phyloP scores from a whole-genome alignment of 75 land plant species.

The Picea glauca region DNA sequence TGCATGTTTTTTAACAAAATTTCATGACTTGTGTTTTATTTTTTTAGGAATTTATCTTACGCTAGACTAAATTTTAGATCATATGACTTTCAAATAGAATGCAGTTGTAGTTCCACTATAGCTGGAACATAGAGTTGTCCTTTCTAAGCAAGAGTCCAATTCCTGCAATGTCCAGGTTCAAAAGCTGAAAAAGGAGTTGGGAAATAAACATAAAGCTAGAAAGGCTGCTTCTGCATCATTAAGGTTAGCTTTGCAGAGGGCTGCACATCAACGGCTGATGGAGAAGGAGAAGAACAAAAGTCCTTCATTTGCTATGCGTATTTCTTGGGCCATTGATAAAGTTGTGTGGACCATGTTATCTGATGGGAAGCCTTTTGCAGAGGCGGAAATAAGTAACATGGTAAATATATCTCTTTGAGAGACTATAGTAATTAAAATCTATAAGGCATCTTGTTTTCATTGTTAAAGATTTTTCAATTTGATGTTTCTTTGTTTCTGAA shows the following conservation, averaged over 20 bases:
- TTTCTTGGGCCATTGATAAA: slow-evolving; percentile 84
- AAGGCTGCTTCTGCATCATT: slow-evolving; percentile 65
- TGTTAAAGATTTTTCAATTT: no score
- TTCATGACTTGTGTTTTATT: no score
- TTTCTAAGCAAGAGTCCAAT: not conserved
- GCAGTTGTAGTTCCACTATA: not conserved
- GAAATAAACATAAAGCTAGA: slow-evolving; percentile 43
- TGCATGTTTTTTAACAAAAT: no score
- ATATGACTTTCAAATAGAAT: not conserved
- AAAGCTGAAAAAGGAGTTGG: slow-evolving; percentile 62
- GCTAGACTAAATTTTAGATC: no score
- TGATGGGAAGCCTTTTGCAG: slow-evolving; percentile 97
- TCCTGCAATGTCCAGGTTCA: slow-evolving; percentile 39
- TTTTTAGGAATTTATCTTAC: no score
- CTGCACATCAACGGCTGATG: slow-evolving; percentile 85
- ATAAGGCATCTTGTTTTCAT: no score
- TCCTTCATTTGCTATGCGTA: slow-evolving; percentile 96
- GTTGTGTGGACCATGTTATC: slow-evolving; percentile 95
- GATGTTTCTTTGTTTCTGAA: no score
- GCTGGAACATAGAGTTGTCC: not conserved
- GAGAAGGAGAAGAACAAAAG: slow-evolving; percentile 95
- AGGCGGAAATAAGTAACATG: slow-evolving; percentile 93
- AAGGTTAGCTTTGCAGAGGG: slow-evolving; percentile 77
- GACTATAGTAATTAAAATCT: no score
- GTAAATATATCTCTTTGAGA: slow-evolving; percentile 30